Evolutionary conservation across 306 rosid genomes (phyloP), one percentile per base, ranked within the genome.

Genomic region (Citrullus mucosospermus): DNA sequence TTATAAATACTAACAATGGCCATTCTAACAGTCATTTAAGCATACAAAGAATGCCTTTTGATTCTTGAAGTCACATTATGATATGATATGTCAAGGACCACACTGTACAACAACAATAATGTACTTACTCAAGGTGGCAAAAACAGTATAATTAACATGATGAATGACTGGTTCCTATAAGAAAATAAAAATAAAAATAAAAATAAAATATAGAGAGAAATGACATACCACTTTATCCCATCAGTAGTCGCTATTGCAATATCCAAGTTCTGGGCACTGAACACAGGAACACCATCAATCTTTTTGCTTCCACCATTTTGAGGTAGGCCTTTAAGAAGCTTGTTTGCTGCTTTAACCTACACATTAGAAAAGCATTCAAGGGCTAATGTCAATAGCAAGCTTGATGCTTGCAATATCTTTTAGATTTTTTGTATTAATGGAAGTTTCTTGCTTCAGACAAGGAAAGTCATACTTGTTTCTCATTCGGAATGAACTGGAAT

Each of bases 261-360:
- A 85, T 92, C 98, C 83, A 96, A 85, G 84, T 96, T 96, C 46
- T 92, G 93, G 15, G 98, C 93, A 90, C 98, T 88, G 82, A 96
- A 96, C 78, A 96, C 98, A 9, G 99, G 99, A 78, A 96, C 97
- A 56, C 99, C 97, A 57, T 91, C 99, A 41, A 96, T 91, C 90
- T 80, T 90, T 85, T 85, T 88, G 86, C 84, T 83, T 9, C 78
- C 88, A 56, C 90, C 87, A 81, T 61, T 83, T 79, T 85, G 86
- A 34, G 91, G 79, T 39, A 87, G 81, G 81, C 76, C 58, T 89
- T 90, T 91, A 63, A 96, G 86, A 85, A 96, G 92, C 75, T 89
- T 92, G 88, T 90, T 96, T 77, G 99, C 99, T 56, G 88, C 98
- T 86, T 91, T 92, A 82, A 92, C 96, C 99, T 96, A 83, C 50